Conservation (phyloP, 2,329 filamentous ascomycete species). For the Fusarium annulatum region DNA sequence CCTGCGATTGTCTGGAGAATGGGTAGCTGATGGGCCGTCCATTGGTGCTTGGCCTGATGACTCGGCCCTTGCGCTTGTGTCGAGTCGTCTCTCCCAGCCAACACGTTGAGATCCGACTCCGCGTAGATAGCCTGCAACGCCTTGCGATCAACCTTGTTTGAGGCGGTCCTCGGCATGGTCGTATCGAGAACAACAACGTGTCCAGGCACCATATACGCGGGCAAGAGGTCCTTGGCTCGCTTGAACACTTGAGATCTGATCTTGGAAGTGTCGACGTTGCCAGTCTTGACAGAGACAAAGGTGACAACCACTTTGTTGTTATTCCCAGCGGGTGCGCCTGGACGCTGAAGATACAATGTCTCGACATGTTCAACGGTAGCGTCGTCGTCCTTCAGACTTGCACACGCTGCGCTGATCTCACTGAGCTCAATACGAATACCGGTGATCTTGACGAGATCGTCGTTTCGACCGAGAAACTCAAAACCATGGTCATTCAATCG, state of each 20-base stretch:
- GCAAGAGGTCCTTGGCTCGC: constrained; percentile 7
- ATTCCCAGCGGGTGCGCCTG: neutral
- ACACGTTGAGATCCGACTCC: neutral
- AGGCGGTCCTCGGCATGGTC: constrained; percentile 22
- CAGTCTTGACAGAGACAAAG: constrained; percentile 22
- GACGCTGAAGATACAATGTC: constrained; percentile 6
- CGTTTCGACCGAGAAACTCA: constrained; percentile 26
- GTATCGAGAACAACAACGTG: constrained; percentile 27
- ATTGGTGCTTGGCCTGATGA: neutral
- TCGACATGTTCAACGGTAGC: constrained; percentile 16
- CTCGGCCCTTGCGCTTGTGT: fast-evolving
- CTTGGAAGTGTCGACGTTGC: neutral
- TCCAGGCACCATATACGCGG: constrained; percentile 24
- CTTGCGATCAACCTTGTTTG: constrained; percentile 31
- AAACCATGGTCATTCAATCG: constrained; percentile 27
- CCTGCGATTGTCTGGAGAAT: constrained; percentile 2
- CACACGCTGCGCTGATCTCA: constrained; percentile 28
- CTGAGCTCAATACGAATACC: constrained; percentile 26
- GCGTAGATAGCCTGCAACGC: constrained; percentile 15
- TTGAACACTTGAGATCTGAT: constrained; percentile 19
- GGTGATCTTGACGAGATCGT: constrained; percentile 27
- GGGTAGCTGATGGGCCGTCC: neutral
- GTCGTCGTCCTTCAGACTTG: constrained; percentile 19
- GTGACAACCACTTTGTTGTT: constrained; percentile 23
- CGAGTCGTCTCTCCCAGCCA: neutral